Evolutionary conservation across 2,329 filamentous ascomycete genomes (phyloP), one percentile per base, ranked within the genome.

Genomic region (Penicillium sp.): DNA sequence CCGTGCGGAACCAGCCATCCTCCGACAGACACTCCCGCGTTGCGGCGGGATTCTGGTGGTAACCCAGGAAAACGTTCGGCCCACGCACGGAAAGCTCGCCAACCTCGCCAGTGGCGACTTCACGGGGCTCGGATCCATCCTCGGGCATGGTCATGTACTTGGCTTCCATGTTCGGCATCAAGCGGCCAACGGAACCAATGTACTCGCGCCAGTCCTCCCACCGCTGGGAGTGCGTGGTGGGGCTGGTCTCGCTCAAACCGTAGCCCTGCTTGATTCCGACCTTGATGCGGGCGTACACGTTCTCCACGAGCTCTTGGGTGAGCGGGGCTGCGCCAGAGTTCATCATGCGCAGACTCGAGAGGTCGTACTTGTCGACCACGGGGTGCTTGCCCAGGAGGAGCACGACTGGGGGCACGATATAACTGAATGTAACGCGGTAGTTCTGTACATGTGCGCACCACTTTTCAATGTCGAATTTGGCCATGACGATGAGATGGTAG

Each of bases 211-310:
- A 97, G 66, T 91, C 88, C 38, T 86, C 84, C 81, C 90, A 88
- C 7, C 83, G 79, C 75, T 92, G 91, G 10, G 86, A 86, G 67
- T 92, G 88, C 0, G 91, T 90, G 1, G 87, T 89, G 0, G 93
- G 92, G 28, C 88, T 88, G 14, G 92, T 96, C 79, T 98, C 94
- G 5, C 88, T 92, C 5, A 98, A 83, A 0, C 94, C 94, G 71
- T 96, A 98, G 17, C 91, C 93, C 77, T 98, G 94, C 81, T 96
- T 97, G 61, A 96, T 87, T 2, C 89, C 88, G 20, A 96, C 82
- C 54, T 87, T 87, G 59, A 95, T 85, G 7, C 92, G 86, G 20
- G 84, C 76, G 81, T 91, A 90, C 3, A 95, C 85, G 8, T 86
- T 84, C 57, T 92, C 86, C 1, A 94, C 90, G 2, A 98, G 84